Evolutionary conservation across 345 rosid genomes (phyloP).

Genomic region (Rhodamnia rubescens): DNA sequence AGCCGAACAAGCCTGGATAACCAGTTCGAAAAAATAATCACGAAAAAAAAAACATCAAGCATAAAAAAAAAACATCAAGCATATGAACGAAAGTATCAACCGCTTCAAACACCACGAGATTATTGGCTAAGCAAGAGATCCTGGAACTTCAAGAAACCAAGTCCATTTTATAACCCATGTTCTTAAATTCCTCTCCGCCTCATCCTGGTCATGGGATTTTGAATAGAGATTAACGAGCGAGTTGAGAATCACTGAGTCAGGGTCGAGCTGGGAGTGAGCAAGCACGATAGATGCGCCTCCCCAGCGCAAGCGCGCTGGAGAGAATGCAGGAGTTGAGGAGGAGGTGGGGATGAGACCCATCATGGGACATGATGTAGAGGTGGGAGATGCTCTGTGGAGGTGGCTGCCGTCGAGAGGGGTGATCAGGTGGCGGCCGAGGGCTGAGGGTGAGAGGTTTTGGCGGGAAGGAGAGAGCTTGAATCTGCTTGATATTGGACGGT

Average conservation of each 20-base stretch:
- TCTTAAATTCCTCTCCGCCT: neutral
- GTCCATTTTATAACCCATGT: neutral
- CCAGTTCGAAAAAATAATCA: neutral
- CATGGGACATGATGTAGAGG: neutral
- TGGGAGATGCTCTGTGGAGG: neutral
- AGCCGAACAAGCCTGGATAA: too few relatives aligned
- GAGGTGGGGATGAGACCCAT: neutral
- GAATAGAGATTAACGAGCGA: neutral
- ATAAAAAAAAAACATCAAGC: neutral
- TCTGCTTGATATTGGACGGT: too few relatives aligned
- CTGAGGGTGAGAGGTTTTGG: neutral
- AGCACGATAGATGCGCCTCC: neutral
- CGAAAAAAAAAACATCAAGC: too few relatives aligned
- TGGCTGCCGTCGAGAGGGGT: neutral
- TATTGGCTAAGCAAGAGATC: neutral
- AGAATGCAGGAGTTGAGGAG: neutral
- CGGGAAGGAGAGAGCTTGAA: neutral
- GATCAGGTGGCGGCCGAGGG: neutral
- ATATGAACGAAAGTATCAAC: neutral
- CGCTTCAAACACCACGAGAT: neutral
- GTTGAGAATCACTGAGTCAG: neutral
- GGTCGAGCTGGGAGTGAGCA: neutral
- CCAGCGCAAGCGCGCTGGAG: neutral
- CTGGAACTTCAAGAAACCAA: neutral
- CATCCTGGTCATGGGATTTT: neutral